Evolutionary conservation across 345 rosid genomes (phyloP), one percentile per base, ranked within the genome.

Genomic region (Linum lewisii): DNA sequence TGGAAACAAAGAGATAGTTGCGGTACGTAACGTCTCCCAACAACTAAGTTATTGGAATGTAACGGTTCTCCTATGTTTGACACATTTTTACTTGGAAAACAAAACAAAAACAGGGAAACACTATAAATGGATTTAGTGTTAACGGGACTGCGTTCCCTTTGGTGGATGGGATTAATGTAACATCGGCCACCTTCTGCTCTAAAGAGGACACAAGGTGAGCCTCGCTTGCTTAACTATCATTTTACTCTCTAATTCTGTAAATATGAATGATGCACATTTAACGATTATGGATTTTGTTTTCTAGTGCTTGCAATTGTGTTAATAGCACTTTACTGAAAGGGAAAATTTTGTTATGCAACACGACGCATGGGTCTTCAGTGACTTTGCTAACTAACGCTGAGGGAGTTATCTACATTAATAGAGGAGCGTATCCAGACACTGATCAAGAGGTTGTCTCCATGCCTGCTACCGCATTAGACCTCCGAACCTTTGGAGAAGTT

Each of bases 341-440:
- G 24, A 76, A 74, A 51, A 81, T 76, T 57, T 21, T 79, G 19
- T 2, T 75, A 20, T 79, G 84, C 25, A 69, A 69, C 54, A 0
- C 0, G 0, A 0, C 0, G 2, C 0, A 0, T 0, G 57, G 71
- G 29, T 1, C 4, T n/a, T n/a, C n/a, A n/a, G n/a, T n/a, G 0
- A 3, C 2, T 2, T 69, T 22, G 45, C 67, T 72, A 61, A 16
- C 72, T 11, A 72, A 83, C 16, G 69, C 66, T 21, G 45, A 56
- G 42, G 82, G 87, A 65, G 34, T 76, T 22, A 69, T 79, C 57
- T 4, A 4, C n/a, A 53, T 0, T 37, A 36, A 26, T 32, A 18
- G 5, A 3, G 0, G 4, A n/a, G n/a, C 38, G n/a, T 22, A 16
- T 21, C 60, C 24, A 6, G 53, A 4, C 36, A 77, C 3, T n/a